Evolutionary conservation across 2,329 filamentous ascomycete genomes (phyloP), one percentile per base, ranked within the genome.

Genomic region (Alternaria brassicicola): DNA sequence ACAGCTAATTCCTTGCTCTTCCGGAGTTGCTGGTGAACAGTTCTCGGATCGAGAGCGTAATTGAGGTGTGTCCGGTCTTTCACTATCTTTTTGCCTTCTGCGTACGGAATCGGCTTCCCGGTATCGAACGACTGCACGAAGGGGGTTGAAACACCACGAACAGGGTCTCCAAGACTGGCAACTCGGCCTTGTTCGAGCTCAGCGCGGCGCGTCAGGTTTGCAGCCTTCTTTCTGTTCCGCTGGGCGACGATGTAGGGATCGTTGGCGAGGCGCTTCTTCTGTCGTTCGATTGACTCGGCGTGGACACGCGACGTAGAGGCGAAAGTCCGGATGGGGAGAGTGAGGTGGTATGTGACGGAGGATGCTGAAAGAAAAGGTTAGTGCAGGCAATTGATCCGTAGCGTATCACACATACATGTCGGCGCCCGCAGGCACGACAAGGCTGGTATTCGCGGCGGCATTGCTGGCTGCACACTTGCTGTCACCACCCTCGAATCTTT

Each of bases 221-320:
- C 91, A 10, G 89, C 87, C 78, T 94, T 96, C 62, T 92, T 89
- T 75, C 93, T 91, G 70, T 90, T 86, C 30, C 91, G 88, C 78
- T 96, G 92, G 3, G 89, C 89, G 78, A 90, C 86, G 59, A 89
- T 84, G 75, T 96, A 97, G 0, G 93, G 93, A 69, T 98, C 92
- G 73, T 87, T 86, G 74, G 89, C 88, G 59, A 85, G 85, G 62
- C 85, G 83, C 59, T 86, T 84, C 75, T 88, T 88, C 39, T 59
- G 61, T 19, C 66, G 55, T 3, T 64, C 79, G 86, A 71, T 71
- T 1, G 72, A 74, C 51, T 78, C 78, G 57, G 90, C 85, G 65
- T 86, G 83, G 50, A 80, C 79, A 36, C 87, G 86, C 66, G 86
- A 86, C 48, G 90, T 89, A 62, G 86, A 86, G 66, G 91, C 87